Percentiles rank a stretch among this genome's conserved stretches.
Evolutionary conservation across 768 basidiomycete species (phyloP).

Genomic region (Rhizopogon rudus): DNA sequence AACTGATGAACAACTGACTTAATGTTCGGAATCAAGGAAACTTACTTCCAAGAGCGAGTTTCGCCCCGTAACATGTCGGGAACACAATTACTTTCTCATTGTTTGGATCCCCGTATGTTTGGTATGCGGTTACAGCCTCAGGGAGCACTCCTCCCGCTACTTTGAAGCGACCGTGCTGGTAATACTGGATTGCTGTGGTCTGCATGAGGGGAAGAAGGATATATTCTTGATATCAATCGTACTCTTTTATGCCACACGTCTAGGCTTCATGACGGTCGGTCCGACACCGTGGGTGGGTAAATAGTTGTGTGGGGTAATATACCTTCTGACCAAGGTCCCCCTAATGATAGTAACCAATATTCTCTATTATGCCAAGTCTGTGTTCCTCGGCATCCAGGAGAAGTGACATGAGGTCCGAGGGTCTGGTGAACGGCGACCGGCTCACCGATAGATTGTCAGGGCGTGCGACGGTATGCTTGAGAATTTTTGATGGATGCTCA

Average conservation of each 20-base stretch:
- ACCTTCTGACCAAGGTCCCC: background rate
- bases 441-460: background rate
- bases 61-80: slow-evolving; percentile 52
- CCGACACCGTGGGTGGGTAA: background rate
- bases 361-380: no score
- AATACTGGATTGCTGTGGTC: slow-evolving; percentile 33
- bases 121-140: slow-evolving; percentile 53
- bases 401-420: background rate
- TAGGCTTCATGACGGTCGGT: background rate
- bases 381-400: background rate
- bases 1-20: slow-evolving; percentile 26
- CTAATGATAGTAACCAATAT: background rate
- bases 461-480: background rate
- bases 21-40: slow-evolving; percentile 9
- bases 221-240: background rate
- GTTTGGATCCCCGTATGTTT: slow-evolving; percentile 44
- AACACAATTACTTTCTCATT: slow-evolving; percentile 52
- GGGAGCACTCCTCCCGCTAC: slow-evolving; percentile 50
- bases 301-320: background rate
- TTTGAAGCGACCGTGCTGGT: slow-evolving; percentile 50
- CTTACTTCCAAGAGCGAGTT: slow-evolving; percentile 41
- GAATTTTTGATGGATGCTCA: background rate
- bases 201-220: slow-evolving; percentile 1
- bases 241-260: background rate
- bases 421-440: background rate